A percentile compares a stretch with the other conserved stretches of the same genome.
Conservation (phyloP, 768 basidiomycete genomes). For the Dioszegia hungarica region DNA sequence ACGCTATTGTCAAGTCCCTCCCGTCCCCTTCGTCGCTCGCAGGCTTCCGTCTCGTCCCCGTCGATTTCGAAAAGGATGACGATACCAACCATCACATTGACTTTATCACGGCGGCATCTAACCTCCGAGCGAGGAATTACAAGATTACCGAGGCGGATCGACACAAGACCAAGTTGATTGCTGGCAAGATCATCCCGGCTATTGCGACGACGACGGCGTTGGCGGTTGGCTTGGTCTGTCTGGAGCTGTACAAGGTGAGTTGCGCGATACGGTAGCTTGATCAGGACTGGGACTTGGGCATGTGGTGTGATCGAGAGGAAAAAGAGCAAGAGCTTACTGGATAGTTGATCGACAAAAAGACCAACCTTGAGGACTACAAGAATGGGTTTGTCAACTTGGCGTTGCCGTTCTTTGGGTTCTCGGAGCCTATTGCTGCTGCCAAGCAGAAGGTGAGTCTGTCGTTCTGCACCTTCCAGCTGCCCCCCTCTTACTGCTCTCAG, state of each 20-base stretch:
- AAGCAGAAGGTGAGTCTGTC: conserved; percentile 73
- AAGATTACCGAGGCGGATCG: conserved; percentile 77
- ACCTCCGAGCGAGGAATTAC: conserved; percentile 93
- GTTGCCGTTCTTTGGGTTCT: conserved; percentile 97
- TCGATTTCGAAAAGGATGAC: conserved; percentile 99
- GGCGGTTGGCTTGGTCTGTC: conserved; percentile 88
- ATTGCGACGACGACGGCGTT: conserved; percentile 98
- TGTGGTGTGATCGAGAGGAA: background rate
- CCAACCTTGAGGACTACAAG: conserved; percentile 88
- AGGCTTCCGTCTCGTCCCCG: conserved; percentile 91
- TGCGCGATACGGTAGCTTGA: background rate
- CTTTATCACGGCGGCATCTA: conserved; percentile 96
- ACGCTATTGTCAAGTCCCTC: conserved; percentile 62
- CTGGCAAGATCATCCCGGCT: conserved; percentile 98
- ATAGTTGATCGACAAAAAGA: conserved; percentile 92
- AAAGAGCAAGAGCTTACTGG: background rate
- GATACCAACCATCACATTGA: conserved; percentile 97
- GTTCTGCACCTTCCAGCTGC: too few species aligned
- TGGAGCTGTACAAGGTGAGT: conserved; percentile 91
- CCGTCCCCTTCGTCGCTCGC: conserved; percentile 86
- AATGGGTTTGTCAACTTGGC: conserved; percentile 98
- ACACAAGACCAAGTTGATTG: conserved; percentile 86
- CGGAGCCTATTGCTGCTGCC: conserved; percentile 83
- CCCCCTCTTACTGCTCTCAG: background rate
- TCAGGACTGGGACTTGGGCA: too few species aligned